Evolutionary conservation across 2,329 filamentous ascomycete genomes (phyloP).

Genomic region (Boeremia lycopersici): DNA sequence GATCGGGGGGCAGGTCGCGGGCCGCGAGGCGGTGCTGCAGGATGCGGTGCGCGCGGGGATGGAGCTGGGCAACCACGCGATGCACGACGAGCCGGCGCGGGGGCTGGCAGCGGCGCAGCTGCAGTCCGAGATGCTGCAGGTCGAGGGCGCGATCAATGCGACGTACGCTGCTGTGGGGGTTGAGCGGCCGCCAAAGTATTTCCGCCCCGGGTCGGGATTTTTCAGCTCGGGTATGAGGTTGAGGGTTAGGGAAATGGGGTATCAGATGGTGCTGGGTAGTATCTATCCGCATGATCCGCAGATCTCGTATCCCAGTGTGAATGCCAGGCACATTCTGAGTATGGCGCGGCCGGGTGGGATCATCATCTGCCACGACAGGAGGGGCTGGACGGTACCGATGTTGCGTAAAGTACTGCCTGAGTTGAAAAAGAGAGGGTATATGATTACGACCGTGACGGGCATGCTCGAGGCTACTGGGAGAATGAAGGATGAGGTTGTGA

Average conservation of each 20-base stretch:
- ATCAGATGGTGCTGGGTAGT: conserved; percentile 77
- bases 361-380: conserved; percentile 83
- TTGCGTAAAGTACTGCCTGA: conserved; percentile 73
- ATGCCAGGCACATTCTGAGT: conserved; percentile 79
- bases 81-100: conserved; percentile 80
- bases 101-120: conserved; percentile 66
- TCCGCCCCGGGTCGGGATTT: conserved; percentile 83
- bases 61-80: conserved; percentile 82
- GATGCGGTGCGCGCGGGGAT: conserved; percentile 60
- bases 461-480: conserved; percentile 21
- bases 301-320: conserved; percentile 70
- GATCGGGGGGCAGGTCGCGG: conserved; percentile 76
- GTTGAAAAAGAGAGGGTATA: conserved; percentile 71
- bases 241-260: conserved; percentile 66
- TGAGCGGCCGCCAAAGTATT: conserved; percentile 66
- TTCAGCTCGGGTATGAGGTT: conserved; percentile 74
- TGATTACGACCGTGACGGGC: conserved; percentile 66
- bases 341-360: conserved; percentile 79
- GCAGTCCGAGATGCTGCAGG: conserved; percentile 65
- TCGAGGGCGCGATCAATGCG: conserved; percentile 64
- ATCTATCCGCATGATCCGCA: conserved; percentile 94
- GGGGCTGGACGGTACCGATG: conserved; percentile 85
- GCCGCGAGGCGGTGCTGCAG: conserved; percentile 56
- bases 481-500: no score
- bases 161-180: conserved; percentile 57